phyloP scores from a whole-genome alignment of 768 basidiomycete genomes.

The Clavulina sp. region DNA sequence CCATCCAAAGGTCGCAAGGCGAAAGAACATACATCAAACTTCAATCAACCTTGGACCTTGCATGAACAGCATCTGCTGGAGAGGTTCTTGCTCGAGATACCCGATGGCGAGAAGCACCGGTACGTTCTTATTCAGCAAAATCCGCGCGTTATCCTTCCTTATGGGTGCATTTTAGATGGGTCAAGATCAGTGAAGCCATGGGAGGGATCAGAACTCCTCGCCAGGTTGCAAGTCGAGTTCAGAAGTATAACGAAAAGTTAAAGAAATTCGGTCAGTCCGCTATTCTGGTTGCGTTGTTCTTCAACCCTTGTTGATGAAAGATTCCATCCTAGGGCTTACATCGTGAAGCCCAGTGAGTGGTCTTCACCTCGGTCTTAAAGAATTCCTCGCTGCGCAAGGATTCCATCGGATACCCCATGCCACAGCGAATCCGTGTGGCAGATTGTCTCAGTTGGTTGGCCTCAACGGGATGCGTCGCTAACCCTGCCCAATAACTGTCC shows the following conservation, averaged over 20 bases:
- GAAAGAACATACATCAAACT: conserved; percentile 42
- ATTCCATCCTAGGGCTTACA: too few species aligned
- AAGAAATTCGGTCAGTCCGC: conserved; percentile 39
- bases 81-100: conserved; percentile 54
- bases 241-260: conserved; percentile 76
- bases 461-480: too few species aligned
- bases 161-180: conserved; percentile 33
- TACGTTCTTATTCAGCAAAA: conserved; percentile 18
- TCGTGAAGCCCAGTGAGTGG: too few species aligned
- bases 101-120: conserved; percentile 61
- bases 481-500: too few species aligned
- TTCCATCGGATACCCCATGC: too few species aligned
- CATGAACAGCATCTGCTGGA: conserved; percentile 65
- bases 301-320: neutral
- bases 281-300: neutral
- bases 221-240: conserved; percentile 78
- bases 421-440: too few species aligned
- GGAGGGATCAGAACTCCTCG: conserved; percentile 54
- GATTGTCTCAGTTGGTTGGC: too few species aligned
- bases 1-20: neutral
- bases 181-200: conserved; percentile 72
- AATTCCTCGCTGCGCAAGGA: too few species aligned
- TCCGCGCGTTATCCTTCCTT: too few species aligned
- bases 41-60: conserved; percentile 63
- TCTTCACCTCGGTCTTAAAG: too few species aligned